phyloP scores from a whole-genome alignment of 169 alveolate genomes.

The Perkinsus olseni region DNA sequence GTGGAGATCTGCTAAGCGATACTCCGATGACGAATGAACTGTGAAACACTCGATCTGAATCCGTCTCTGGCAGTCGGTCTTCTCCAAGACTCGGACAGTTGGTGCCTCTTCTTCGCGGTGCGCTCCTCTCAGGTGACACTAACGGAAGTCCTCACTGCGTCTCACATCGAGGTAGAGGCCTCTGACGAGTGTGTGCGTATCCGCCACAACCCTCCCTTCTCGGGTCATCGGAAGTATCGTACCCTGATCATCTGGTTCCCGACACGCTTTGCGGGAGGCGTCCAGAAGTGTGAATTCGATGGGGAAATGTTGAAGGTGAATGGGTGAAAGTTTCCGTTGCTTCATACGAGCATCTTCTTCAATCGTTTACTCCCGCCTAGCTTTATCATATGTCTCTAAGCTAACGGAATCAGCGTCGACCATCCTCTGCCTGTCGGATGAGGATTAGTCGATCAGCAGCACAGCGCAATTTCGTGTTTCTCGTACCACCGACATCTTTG shows the following conservation, averaged over 20 bases:
- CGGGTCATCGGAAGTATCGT: neutral
- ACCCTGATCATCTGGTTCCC: neutral
- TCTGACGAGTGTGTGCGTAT: neutral
- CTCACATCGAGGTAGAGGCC: neutral
- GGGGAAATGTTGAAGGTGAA: neutral
- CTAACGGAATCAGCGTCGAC: no score
- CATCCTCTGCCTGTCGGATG: no score
- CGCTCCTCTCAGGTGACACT: neutral
- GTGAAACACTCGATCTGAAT: no score
- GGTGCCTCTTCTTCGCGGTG: neutral
- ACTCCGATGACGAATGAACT: neutral
- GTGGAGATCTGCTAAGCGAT: neutral
- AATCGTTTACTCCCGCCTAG: no score
- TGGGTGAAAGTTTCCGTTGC: no score
- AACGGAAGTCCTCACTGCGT: neutral
- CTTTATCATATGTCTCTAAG: no score
- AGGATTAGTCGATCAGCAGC: no score
- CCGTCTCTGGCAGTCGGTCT: no score
- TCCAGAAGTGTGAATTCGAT: neutral
- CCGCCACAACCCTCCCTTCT: neutral
- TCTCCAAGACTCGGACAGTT: neutral
- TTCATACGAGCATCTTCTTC: no score
- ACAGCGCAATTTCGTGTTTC: no score
- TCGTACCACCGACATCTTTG: no score
- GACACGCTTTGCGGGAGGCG: neutral